These are phyloP conservation scores for Hyphopichia burtonii DNA, from an alignment of 1,139 yeast genomes.

Conservation along the genomic window DNA sequence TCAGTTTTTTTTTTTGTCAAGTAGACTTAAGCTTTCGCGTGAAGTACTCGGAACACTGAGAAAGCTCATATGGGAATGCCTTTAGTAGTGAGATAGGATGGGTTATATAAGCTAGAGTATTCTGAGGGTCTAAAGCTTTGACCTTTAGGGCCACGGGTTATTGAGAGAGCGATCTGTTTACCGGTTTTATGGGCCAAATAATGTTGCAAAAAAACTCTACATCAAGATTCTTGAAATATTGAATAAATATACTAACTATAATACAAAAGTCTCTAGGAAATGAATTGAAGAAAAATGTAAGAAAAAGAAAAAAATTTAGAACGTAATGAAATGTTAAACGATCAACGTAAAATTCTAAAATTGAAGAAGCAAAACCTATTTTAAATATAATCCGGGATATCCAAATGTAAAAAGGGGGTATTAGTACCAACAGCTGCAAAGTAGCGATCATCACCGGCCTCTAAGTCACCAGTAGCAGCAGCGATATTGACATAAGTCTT, in stretches of 20 bases:
- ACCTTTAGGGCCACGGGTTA: no score
- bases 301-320: background rate
- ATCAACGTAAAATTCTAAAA: background rate
- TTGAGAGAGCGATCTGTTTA: no score
- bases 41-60: no score
- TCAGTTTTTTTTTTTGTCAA: background rate
- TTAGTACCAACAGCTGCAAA: constrained; percentile 67
- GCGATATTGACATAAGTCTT: constrained; percentile 42
- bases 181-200: no score
- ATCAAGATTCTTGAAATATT: no score
- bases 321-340: background rate
- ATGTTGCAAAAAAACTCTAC: no score
- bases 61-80: no score
- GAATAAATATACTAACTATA: no score
- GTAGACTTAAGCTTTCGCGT: no score
- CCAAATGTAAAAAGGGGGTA: constrained; percentile 85
- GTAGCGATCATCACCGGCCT: constrained; percentile 33
- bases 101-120: no score
- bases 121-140: no score
- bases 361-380: background rate
- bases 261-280: background rate
- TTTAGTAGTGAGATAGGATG: no score
- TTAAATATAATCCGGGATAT: constrained; percentile 66
- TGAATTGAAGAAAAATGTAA: background rate
- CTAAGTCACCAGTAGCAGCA: constrained; percentile 32